Base-by-base conservation (phyloP, 2,329 filamentous ascomycete species). In the Fusarium sp. region DNA sequence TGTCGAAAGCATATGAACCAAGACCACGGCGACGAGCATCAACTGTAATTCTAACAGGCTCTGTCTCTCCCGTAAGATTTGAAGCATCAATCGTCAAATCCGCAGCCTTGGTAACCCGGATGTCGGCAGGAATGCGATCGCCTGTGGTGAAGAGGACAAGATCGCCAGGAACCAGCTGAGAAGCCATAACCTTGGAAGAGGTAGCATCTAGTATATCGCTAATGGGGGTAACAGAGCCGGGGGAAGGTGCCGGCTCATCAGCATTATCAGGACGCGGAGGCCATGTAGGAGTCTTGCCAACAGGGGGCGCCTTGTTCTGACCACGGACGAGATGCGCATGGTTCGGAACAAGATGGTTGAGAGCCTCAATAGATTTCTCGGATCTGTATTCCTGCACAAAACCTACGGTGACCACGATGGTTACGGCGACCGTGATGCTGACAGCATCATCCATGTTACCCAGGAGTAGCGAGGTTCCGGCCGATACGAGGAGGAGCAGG, bases 321-420 rank as follows among this genome's bases (percentile, higher is more conserved):
- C 88, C 87, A 71, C 97, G 92, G 69, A 99, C 94, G n/a, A 98
- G 87, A 84, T 99, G 95, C 34, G 97, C 96, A 81, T 95, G 94
- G 81, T 98, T 97, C 31, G 96, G 97, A 0, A 99, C 96, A 29
- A 99, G 86, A 78, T 96, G 94, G 80, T 93, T 98, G 76, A 99
- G 86, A 22, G 96, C 96, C 83, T 99, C 96, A 75, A 99, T 91
- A 4, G 96, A 98, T 83, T 99, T 97, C 82, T 99, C 96, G 9
- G 96, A 98, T 68, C 96, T 89, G 82, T 99, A 99, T 84, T 99
- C 96, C 81, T 99, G 96, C 62, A 98, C 91, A 77, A 99, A 99
- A 2, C 96, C 96, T 47, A 99, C 96, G 0, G 93, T 93, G 27
- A 99, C 95, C 7, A 99, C 96, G 77, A 99, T 99, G 29, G 95